Evolutionary conservation across 139 green algal species (phyloP).

Genomic region (Auxenochlorella protothecoides): DNA sequence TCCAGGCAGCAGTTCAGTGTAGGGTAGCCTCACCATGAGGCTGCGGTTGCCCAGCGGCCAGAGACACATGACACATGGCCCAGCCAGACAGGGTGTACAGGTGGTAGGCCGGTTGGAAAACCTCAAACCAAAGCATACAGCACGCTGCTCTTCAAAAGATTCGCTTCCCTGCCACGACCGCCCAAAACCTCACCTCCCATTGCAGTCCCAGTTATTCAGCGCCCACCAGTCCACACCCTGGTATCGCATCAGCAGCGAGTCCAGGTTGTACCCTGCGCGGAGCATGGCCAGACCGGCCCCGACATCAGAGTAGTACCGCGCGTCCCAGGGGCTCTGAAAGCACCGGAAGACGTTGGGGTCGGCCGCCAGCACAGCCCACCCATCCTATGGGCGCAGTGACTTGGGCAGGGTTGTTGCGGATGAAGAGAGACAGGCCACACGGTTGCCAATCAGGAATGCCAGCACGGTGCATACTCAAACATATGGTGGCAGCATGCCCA

Average conservation of each 20-base stretch:
- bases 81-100: no score
- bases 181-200: conserved; percentile 2
- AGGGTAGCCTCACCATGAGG: no score
- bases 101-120: no score
- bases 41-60: no score
- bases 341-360: conserved; percentile 21
- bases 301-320: conserved; percentile 18
- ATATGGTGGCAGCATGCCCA: no score
- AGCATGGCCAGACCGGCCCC: conserved; percentile 27
- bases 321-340: conserved; percentile 20
- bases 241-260: conserved; percentile 32
- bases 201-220: conserved; percentile 25
- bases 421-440: no score
- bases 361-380: conserved; percentile 4
- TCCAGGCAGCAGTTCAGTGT: no score
- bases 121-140: no score
- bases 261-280: conserved; percentile 25
- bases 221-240: conserved; percentile 36
- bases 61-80: no score
- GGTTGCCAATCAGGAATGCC: not conserved
- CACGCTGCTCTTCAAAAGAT: no score
- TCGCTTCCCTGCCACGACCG: no score
- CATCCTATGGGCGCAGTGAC: not conserved
- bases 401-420: no score
- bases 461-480: not conserved